These are phyloP conservation scores for Fragaria ananassa DNA, from an alignment of 306 rosid genomes.

Conservation along the genomic window DNA sequence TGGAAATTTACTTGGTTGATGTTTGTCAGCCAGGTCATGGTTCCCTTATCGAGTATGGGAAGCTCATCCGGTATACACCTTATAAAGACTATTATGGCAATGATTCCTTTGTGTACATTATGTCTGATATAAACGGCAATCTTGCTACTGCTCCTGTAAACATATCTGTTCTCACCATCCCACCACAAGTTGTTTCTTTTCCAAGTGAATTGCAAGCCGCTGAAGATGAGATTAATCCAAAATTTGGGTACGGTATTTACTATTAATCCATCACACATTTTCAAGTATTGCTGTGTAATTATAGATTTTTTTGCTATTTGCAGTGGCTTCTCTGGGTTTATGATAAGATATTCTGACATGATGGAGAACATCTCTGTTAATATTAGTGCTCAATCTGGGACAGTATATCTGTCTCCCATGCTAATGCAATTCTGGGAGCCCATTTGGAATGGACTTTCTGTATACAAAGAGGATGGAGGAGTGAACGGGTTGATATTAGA, in stretches of 20 bases:
- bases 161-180: slow-evolving; percentile 66
- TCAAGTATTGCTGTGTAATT: slow-evolving; percentile 1
- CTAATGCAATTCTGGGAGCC: slow-evolving; percentile 61
- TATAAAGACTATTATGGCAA: slow-evolving; percentile 64
- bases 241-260: slow-evolving; percentile 51
- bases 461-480: slow-evolving; percentile 37
- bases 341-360: slow-evolving; percentile 68
- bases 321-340: slow-evolving; percentile 75
- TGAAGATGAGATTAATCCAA: slow-evolving; percentile 72
- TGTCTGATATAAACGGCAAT: slow-evolving; percentile 77
- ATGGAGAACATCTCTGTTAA: slow-evolving; percentile 62
- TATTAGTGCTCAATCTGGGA: slow-evolving; percentile 60
- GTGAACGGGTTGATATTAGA: slow-evolving; percentile 46
- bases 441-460: slow-evolving; percentile 45
- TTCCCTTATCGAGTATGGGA: slow-evolving; percentile 60
- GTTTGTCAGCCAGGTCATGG: slow-evolving; percentile 67
- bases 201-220: slow-evolving; percentile 74
- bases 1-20: slow-evolving; percentile 9
- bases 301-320: slow-evolving; percentile 7
- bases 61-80: slow-evolving; percentile 69
- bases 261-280: neutral
- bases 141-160: slow-evolving; percentile 60
- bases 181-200: slow-evolving; percentile 72
- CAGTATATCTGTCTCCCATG: slow-evolving; percentile 61
- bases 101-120: slow-evolving; percentile 64